phyloP scores from a whole-genome alignment of 192 early-diverging fungal genomes.

The Backusella mclennaniae region DNA sequence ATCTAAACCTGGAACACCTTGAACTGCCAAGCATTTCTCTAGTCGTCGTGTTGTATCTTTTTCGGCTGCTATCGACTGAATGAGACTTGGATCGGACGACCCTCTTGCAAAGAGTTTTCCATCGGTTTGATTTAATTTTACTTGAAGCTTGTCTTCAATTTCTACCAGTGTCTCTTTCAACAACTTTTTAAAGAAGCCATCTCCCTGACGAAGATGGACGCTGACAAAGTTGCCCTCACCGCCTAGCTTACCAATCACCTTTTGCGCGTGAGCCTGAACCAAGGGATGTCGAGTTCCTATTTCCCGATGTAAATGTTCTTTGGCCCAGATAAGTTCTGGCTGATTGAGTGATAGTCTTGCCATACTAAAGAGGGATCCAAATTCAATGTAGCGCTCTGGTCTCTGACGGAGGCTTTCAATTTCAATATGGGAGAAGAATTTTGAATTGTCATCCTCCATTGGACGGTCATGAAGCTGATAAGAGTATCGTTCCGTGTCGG shows the following conservation, averaged over 20 bases:
- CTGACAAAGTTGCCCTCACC: slow-evolving; percentile 23
- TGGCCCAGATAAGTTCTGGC: slow-evolving; percentile 21
- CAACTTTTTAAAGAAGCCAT: slow-evolving; percentile 26
- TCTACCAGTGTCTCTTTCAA: slow-evolving; percentile 19
- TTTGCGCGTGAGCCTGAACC: slow-evolving; percentile 28
- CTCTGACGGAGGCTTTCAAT: slow-evolving; percentile 29
- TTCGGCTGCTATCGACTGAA: not conserved
- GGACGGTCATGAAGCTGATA: slow-evolving; percentile 37
- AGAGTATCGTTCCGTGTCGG: slow-evolving; percentile 39
- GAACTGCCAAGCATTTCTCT: not conserved
- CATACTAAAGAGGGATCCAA: slow-evolving; percentile 48
- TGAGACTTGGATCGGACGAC: not conserved
- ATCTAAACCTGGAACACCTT: not conserved
- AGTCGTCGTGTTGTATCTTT: not conserved
- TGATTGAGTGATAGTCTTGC: slow-evolving; percentile 34
- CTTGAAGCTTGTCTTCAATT: not conserved
- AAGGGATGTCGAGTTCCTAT: slow-evolving; percentile 29
- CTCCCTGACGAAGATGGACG: slow-evolving; percentile 29
- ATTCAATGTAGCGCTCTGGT: slow-evolving; percentile 40
- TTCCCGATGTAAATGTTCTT: slow-evolving; percentile 11
- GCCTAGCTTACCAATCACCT: slow-evolving; percentile 36
- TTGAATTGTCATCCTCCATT: not conserved
- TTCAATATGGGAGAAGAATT: slow-evolving; percentile 14
- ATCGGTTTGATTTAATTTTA: not conserved
- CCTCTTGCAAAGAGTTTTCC: not conserved